Evolutionary conservation across 148 eudicot species (phyloP).

Genomic region (Tetragonia tetragonoides): DNA sequence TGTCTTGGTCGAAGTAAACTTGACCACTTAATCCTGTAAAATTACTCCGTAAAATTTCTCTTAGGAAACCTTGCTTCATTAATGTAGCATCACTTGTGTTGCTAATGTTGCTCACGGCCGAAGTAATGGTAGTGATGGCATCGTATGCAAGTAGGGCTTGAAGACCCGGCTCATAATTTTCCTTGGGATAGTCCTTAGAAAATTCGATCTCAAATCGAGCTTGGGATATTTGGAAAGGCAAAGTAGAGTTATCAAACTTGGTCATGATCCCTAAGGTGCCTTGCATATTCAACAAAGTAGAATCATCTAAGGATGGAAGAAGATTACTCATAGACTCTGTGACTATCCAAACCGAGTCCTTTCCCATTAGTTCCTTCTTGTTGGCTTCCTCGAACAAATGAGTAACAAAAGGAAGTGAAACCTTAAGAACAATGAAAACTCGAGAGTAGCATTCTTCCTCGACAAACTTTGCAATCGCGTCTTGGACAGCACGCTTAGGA

Average conservation of each 20-base stretch:
- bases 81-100: neutral
- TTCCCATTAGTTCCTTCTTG: constrained; percentile 12
- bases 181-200: constrained; percentile 30
- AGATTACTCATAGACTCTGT: constrained; percentile 11
- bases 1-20: constrained; percentile 26
- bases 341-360: constrained; percentile 30
- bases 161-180: constrained; percentile 32
- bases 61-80: constrained; percentile 15
- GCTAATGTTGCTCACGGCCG: constrained; percentile 21
- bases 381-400: constrained; percentile 31
- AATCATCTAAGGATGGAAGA: constrained; percentile 16
- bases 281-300: constrained; percentile 5
- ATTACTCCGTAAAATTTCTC: constrained; percentile 24
- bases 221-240: constrained; percentile 25
- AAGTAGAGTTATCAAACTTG: constrained; percentile 23
- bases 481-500: neutral
- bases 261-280: constrained; percentile 32
- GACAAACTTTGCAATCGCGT: neutral
- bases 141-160: constrained; percentile 48
- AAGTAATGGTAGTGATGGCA: constrained; percentile 25
- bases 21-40: constrained; percentile 40
- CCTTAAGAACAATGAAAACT: constrained; percentile 32
- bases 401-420: constrained; percentile 16
- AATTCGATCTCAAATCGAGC: constrained; percentile 20
- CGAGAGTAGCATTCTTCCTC: constrained; percentile 9